Conservation (phyloP, 2,329 filamentous ascomycete genomes). For the Trichophyton schoenleinii region DNA sequence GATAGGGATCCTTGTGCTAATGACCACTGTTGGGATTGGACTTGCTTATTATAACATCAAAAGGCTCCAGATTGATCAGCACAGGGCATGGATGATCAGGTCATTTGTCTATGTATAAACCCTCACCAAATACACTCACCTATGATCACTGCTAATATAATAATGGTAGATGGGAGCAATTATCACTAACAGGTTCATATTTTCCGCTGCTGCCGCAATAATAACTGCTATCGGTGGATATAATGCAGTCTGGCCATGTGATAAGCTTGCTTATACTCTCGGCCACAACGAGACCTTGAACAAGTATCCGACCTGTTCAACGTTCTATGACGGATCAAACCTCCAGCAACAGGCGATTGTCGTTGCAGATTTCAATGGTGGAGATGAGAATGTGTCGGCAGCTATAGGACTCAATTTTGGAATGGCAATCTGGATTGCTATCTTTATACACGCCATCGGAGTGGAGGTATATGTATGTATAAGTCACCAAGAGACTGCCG, state of each 20-base stretch:
- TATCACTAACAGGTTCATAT: conserved; percentile 4
- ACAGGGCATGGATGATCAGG: conserved; percentile 52
- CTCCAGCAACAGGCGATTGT: conserved; percentile 6
- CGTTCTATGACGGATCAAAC: conserved; percentile 4
- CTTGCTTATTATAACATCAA: conserved; percentile 48
- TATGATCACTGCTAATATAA: not conserved
- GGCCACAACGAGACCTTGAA: not conserved
- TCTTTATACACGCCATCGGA: conserved; percentile 40
- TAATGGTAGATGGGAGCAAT: conserved; percentile 6
- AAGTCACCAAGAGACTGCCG: no score
- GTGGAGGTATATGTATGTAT: conserved; percentile 34
- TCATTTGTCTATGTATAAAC: conserved; percentile 34
- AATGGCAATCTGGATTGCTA: conserved; percentile 24
- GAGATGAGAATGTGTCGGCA: not conserved
- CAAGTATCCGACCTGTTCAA: conserved; percentile 1
- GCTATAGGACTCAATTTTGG: conserved; percentile 8
- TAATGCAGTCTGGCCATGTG: conserved; percentile 2
- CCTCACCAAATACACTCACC: not conserved
- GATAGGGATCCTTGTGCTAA: conserved; percentile 14
- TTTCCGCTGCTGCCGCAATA: not conserved
- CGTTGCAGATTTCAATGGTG: conserved; percentile 10
- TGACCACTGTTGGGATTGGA: conserved; percentile 18
- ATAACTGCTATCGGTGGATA: conserved; percentile 1
- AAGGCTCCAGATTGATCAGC: conserved; percentile 49
- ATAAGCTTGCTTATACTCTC: conserved; percentile 3